Base-by-base conservation (phyloP, 352 stramenopile genomes). In the Globisporangium lucens region DNA sequence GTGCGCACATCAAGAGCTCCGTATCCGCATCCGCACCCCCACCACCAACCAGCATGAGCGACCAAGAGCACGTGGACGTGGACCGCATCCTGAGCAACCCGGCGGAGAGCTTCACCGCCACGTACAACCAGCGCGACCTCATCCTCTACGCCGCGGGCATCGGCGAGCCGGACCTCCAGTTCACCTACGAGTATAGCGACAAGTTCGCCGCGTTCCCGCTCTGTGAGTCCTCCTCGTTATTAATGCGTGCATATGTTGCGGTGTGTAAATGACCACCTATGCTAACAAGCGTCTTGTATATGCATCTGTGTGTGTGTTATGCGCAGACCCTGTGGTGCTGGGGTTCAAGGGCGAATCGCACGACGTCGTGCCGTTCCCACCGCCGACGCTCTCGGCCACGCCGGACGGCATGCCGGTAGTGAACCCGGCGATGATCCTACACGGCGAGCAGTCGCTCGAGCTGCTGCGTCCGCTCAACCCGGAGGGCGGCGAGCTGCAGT, bases 101-200 rank as follows among this genome's bases (percentile, higher is more conserved):
- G 4, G 75, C 76, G 55, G 72, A 80, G 53, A 72, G 61, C 22
- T 94, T 89, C 74, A 72, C 76, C 43, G 85, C 78, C 59, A 78
- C 68, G 10, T 97, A 97, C 82, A 97, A 92, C 75, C 80, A 93
- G 76, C 88, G 90, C 69, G 91, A 97, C 73, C 78, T 97, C 67
- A 69, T 97, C 68, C 24, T 95, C 35, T 97, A 97, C 72, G 89
- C 90, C 20, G 78, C 89, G 61, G 90, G 89, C 61, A 97, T 97
- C 66, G 90, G 91, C 69, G 92, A 90, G 68, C 83, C 80, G 2
- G 77, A 89, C 36, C 77, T 96, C 51, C 85, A 93, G 69, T 97
- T 96, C 75, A 94, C 88, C 56, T 95, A 97, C 76, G 91, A 97
- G 72, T 91, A 81, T 66, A 64, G 93, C 63, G 85, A 91, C 36